Conservation (phyloP, 805 yeast genomes). For the Metschnikowia matae region DNA sequence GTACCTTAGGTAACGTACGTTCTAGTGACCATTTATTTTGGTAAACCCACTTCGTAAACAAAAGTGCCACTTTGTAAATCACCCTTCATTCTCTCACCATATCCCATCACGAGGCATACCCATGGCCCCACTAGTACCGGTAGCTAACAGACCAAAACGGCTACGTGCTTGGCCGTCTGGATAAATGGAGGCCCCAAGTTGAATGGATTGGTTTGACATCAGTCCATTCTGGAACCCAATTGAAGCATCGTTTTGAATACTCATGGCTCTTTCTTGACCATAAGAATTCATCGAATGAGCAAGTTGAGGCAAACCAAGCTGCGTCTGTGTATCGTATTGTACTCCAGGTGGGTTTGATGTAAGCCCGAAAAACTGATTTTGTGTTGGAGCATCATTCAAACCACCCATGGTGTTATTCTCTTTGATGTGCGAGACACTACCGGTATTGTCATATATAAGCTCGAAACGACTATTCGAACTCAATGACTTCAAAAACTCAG, state of each 20-base stretch:
- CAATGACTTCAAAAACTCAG: conserved; percentile 25
- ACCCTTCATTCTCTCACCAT: not conserved
- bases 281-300: not conserved
- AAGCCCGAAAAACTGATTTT: not conserved
- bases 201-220: not conserved
- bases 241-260: not conserved
- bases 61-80: not conserved
- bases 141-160: not conserved
- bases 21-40: not conserved
- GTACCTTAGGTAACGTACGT: not conserved
- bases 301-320: not conserved
- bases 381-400: not conserved
- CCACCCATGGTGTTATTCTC: not conserved
- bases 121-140: not conserved
- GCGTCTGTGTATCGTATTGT: not conserved
- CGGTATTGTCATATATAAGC: conserved; percentile 42
- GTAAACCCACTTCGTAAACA: too few relatives aligned
- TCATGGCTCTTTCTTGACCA: not conserved
- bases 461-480: conserved; percentile 34
- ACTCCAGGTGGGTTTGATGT: not conserved
- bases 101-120: not conserved
- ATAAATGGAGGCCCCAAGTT: not conserved
- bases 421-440: conserved; percentile 42
- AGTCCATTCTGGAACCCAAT: not conserved
- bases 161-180: not conserved